Evolutionary conservation across 148 eudicot species (phyloP).

Genomic region (Limonium bicolor): DNA sequence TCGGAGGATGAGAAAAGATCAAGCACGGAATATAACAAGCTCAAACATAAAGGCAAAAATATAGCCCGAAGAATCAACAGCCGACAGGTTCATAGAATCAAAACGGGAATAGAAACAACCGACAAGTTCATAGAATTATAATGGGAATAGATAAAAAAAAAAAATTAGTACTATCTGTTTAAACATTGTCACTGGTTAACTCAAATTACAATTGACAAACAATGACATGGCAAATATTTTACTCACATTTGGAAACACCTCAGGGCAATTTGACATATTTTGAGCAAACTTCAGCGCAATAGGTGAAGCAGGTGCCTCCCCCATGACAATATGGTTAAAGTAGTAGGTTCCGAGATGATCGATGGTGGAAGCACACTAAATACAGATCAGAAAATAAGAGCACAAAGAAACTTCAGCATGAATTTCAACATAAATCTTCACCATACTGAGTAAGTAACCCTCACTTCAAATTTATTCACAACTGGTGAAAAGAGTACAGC

Average conservation of each 20-base stretch:
- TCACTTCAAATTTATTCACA: not conserved
- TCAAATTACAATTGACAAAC: too few species aligned
- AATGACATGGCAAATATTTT: not conserved
- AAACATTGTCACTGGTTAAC: not conserved
- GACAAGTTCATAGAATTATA: too few species aligned
- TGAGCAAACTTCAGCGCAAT: conserved; percentile 50
- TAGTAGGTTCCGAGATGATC: conserved; percentile 81
- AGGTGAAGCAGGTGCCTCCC: conserved; percentile 61
- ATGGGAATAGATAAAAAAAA: too few species aligned
- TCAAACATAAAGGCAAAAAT: too few species aligned
- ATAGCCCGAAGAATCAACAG: too few species aligned
- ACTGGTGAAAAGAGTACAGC: not conserved
- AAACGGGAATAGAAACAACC: too few species aligned
- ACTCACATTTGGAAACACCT: conserved; percentile 68
- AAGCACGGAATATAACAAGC: too few species aligned
- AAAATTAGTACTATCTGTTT: not conserved
- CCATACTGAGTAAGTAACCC: not conserved
- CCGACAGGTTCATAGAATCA: too few species aligned
- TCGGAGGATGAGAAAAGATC: too few species aligned
- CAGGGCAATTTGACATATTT: conserved; percentile 60
- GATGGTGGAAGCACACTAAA: conserved; percentile 74
- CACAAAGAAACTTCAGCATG: too few species aligned
- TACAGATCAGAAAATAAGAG: too few species aligned
- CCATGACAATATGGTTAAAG: conserved; percentile 58
- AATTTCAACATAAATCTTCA: not conserved